Base-by-base conservation (phyloP, 1,284 basidiomycete species). In the Boletellus deceptivus region DNA sequence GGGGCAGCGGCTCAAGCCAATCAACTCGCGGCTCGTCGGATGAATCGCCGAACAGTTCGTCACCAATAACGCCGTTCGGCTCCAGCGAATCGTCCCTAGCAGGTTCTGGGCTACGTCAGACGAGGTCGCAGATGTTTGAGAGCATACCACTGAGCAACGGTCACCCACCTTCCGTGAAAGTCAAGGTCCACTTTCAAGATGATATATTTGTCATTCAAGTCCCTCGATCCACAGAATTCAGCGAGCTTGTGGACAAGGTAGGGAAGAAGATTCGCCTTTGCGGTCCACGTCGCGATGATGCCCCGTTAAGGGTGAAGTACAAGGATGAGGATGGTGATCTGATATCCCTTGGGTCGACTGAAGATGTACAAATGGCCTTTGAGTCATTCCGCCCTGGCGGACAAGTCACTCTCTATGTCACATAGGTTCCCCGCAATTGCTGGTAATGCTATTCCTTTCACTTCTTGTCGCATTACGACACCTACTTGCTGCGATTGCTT, bases 121-220 rank as follows among this genome's bases (percentile, higher is more conserved):
- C 75, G 55, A 76, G 78, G 42, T 79, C 77, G 55, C 79, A 77
- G 59, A 72, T 74, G 56, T 74, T 79, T 64, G 76, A 81, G 25
- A 69, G 67, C 52, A 52, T 75, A 59, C 63, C 64, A 36, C 51
- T 65, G 38, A 64, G 60, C 20, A 61, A 61, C 20, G 59, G 59
- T 20, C 60, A 61, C 38, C 50, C 55, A 13, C 67, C 69, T 31
- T 81, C 82, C 22, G 84, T 93, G 36, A 89, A 91, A 68, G 84
- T 94, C 62, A 93, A 93, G 70, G 90, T 96, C 48, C 85, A 88
- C 69, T 93, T 86, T 74, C 82, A 88, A 61, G 86, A 93, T 59
- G 94, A 97, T 65, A 86, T 93, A 47, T 97, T 95, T 67, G 87
- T 94, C 55, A 91, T 98, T 54, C 91, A 93, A 67, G 90, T 96